These are phyloP conservation scores for Protomyces arabidopsidicola DNA, from an alignment of 1,139 yeast genomes.

Conservation along the genomic window DNA sequence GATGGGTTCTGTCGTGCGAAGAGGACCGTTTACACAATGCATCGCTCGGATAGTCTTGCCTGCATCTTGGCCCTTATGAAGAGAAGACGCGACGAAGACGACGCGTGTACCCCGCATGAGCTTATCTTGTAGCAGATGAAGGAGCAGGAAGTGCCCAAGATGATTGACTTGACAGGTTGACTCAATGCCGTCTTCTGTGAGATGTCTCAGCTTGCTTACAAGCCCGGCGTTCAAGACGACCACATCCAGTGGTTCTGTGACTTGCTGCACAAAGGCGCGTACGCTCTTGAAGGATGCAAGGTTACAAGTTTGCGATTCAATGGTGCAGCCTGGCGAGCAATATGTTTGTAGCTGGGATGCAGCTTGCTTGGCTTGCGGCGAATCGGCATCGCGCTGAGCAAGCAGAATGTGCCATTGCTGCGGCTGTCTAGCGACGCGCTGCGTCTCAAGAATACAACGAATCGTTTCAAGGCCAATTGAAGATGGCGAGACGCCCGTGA, in stretches of 20 bases:
- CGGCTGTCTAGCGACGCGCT: slow-evolving; percentile 13
- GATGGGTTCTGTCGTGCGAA: not conserved
- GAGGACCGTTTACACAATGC: not conserved
- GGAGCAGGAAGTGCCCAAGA: slow-evolving; percentile 18
- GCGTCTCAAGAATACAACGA: slow-evolving; percentile 1
- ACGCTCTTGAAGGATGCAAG: slow-evolving; percentile 19
- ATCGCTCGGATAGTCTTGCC: not conserved
- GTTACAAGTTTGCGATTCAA: slow-evolving; percentile 4
- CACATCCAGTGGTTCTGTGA: slow-evolving; percentile 2
- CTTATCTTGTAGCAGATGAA: slow-evolving; percentile 1
- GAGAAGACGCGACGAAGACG: slow-evolving; percentile 16
- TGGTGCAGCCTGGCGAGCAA: not conserved
- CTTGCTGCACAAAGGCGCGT: not conserved
- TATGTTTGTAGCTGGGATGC: not conserved
- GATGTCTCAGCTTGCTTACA: not conserved
- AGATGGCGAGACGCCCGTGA: slow-evolving; percentile 11
- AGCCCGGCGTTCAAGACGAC: slow-evolving; percentile 17
- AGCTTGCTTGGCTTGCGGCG: slow-evolving; percentile 3
- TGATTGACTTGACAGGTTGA: slow-evolving; percentile 11
- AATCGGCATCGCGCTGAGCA: slow-evolving; percentile 22
- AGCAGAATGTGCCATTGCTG: slow-evolving; percentile 8
- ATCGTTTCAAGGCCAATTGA: slow-evolving; percentile 15
- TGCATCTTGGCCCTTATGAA: slow-evolving; percentile 16
- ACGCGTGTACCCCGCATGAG: slow-evolving; percentile 1
- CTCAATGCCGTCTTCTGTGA: slow-evolving; percentile 10